phyloP scores from a whole-genome alignment of 2,329 filamentous ascomycete genomes.

The Aspergillus arachidicola region DNA sequence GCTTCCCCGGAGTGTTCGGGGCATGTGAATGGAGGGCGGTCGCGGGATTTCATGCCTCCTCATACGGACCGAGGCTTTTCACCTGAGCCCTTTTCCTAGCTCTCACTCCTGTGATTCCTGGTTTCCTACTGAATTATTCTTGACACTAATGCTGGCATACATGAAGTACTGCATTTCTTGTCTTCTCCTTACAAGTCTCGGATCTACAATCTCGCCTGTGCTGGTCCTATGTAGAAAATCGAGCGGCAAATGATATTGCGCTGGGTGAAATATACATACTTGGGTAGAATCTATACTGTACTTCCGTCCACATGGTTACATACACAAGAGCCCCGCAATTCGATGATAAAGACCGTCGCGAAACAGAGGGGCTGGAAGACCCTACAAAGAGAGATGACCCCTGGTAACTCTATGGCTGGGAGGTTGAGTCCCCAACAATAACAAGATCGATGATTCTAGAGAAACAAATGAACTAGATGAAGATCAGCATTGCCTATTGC shows the following conservation, averaged over 20 bases:
- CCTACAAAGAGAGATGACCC: background rate
- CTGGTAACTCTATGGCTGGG: background rate
- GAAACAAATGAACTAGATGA: background rate
- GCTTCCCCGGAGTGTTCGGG: constrained; percentile 26
- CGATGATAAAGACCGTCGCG: background rate
- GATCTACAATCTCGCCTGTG: background rate
- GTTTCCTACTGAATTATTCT: background rate
- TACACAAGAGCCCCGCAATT: background rate
- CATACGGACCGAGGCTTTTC: constrained; percentile 22
- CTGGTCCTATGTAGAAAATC: background rate
- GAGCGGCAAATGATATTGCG: background rate
- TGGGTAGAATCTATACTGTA: background rate
- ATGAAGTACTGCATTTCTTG: background rate
- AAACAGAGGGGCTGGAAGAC: background rate
- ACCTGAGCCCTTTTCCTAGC: background rate
- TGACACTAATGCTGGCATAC: background rate
- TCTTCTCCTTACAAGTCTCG: background rate
- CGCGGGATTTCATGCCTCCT: background rate
- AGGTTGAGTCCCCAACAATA: background rate
- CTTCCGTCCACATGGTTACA: background rate
- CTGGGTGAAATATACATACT: background rate
- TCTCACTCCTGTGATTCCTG: constrained; percentile 9
- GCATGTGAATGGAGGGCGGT: constrained; percentile 25
- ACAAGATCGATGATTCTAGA: background rate
- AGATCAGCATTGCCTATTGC: background rate